A percentile compares a stretch with the other conserved stretches of the same genome.
Evolutionary conservation across 495 filamentous ascomycete species (phyloP).

Genomic region (Penicillium parvum): DNA sequence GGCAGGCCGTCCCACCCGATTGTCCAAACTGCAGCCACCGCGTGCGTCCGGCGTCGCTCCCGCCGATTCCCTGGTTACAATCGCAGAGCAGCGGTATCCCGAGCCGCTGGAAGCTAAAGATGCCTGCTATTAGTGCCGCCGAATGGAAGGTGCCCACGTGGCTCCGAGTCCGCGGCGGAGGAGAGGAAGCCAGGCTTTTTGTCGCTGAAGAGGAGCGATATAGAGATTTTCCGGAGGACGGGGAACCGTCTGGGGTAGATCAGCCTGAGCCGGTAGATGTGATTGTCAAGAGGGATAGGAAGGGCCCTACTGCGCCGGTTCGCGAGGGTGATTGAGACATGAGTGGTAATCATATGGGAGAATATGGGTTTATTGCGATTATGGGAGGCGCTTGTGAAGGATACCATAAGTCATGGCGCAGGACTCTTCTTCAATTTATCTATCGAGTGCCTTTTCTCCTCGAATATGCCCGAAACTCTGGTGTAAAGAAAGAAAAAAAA

Average conservation of each 20-base stretch:
- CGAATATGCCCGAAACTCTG: background rate
- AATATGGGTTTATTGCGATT: background rate
- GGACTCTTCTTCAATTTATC: background rate
- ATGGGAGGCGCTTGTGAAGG: background rate
- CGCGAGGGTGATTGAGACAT: background rate
- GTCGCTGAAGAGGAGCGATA: background rate
- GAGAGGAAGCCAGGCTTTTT: background rate
- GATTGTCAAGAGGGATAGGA: background rate
- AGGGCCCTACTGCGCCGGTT: background rate
- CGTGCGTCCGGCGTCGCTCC: background rate
- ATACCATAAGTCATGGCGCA: background rate
- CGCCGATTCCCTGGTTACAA: background rate
- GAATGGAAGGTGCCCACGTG: background rate
- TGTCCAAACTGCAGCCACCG: background rate
- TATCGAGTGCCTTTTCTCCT: background rate
- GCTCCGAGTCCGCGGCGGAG: background rate
- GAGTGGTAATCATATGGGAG: background rate
- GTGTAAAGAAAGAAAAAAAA: background rate
- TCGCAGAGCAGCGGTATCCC: background rate
- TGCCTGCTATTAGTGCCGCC: background rate
- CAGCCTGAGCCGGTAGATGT: background rate
- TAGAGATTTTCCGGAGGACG: background rate
- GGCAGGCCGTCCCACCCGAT: background rate
- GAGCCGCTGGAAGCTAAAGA: slow-evolving; percentile 1
- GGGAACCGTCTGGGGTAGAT: background rate